These are phyloP conservation scores for Austroboletus novae-zelandiae DNA, from an alignment of 1,284 basidiomycete genomes.

Conservation along the genomic window DNA sequence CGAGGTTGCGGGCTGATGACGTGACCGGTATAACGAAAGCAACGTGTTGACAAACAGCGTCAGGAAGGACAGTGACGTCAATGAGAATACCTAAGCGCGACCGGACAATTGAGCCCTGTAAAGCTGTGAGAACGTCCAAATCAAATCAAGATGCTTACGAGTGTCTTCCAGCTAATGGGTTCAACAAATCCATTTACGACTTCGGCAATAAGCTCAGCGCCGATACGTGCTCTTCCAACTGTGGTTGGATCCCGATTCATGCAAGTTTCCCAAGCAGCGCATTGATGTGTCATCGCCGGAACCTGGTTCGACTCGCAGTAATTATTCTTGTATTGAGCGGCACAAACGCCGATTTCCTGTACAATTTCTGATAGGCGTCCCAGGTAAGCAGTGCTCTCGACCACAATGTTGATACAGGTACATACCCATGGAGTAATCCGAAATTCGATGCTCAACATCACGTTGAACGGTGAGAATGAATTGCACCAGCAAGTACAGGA, in stretches of 20 bases:
- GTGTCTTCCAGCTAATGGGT: constrained; percentile 94
- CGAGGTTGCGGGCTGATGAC: constrained; percentile 44
- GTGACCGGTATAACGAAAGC: constrained; percentile 71
- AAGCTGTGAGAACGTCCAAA: constrained; percentile 9
- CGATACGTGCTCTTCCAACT: constrained; percentile 85
- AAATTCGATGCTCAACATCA: constrained; percentile 87
- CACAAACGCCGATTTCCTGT: constrained; percentile 86
- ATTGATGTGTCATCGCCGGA: constrained; percentile 83
- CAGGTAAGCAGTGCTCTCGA: constrained; percentile 17
- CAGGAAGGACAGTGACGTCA: constrained; percentile 77
- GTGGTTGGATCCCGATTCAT: constrained; percentile 92
- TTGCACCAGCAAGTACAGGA: constrained; percentile 82
- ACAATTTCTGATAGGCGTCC: constrained; percentile 64
- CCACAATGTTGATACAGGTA: constrained; percentile 17
- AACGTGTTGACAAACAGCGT: constrained; percentile 83
- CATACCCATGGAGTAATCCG: constrained; percentile 86
- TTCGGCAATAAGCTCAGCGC: constrained; percentile 93
- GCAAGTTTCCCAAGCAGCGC: constrained; percentile 90
- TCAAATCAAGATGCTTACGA: constrained; percentile 52
- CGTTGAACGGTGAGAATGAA: constrained; percentile 88
- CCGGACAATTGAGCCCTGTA: constrained; percentile 15
- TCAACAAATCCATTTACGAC: constrained; percentile 97
- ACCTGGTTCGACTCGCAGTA: constrained; percentile 75
- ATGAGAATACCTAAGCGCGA: constrained; percentile 61
- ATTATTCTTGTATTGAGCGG: constrained; percentile 77